phyloP scores from a whole-genome alignment of 805 yeast species.

The Cyberlindnera subsufficiens region DNA sequence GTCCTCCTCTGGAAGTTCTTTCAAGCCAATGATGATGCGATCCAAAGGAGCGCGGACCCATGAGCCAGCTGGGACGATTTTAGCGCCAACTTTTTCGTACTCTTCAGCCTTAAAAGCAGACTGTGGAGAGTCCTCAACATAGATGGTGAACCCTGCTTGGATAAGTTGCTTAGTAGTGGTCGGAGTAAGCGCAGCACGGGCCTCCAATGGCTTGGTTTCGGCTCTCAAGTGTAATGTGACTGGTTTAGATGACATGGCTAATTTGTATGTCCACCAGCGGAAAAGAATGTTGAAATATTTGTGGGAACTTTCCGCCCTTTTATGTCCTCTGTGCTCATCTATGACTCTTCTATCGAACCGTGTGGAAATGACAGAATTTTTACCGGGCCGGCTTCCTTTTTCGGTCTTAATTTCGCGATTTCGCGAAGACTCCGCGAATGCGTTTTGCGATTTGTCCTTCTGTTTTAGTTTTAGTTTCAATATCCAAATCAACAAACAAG shows the following conservation, averaged over 20 bases:
- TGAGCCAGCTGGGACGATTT: constrained; percentile 85
- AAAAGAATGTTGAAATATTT: neutral
- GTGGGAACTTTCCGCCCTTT: no score
- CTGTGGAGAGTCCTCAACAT: constrained; percentile 82
- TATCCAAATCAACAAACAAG: no score
- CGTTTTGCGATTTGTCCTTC: neutral
- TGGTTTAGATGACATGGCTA: constrained; percentile 18
- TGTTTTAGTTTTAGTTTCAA: no score
- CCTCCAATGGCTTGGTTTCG: constrained; percentile 95
- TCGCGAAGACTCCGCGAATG: neutral
- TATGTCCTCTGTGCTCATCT: no score
- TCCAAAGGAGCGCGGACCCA: constrained; percentile 92
- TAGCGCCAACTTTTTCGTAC: constrained; percentile 76
- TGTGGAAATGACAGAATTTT: no score
- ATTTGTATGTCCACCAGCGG: neutral
- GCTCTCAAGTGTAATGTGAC: constrained; percentile 88
- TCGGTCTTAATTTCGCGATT: neutral
- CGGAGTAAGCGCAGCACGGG: constrained; percentile 96
- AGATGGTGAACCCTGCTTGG: constrained; percentile 83
- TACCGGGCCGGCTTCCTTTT: constrained; percentile 1
- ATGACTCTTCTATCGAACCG: no score
- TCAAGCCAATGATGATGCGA: constrained; percentile 86
- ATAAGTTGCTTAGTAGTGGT: constrained; percentile 76
- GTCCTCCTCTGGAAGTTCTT: constrained; percentile 88
- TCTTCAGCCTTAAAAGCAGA: constrained; percentile 75